Conservation (phyloP, 352 stramenopile species). For the Pythium chondricola region DNA sequence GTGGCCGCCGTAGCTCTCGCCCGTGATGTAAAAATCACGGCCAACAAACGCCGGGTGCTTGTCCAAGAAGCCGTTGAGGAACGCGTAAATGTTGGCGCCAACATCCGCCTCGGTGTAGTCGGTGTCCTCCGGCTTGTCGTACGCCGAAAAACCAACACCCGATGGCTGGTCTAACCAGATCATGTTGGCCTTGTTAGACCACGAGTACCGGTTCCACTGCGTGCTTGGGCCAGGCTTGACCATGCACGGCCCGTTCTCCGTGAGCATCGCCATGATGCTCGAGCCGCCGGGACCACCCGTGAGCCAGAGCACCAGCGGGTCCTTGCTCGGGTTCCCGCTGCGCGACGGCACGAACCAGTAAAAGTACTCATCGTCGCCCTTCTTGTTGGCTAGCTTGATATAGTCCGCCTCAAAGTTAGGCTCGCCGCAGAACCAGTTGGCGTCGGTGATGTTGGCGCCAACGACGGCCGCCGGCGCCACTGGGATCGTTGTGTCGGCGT, state of each 20-base stretch:
- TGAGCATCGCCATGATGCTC: conserved; percentile 53
- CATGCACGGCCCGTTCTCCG: conserved; percentile 59
- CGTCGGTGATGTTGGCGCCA: conserved; percentile 12
- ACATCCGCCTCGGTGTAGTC: conserved; percentile 45
- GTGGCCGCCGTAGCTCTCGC: conserved; percentile 66
- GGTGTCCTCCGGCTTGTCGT: conserved; percentile 16
- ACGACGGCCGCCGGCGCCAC: background rate
- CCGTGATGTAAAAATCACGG: conserved; percentile 59
- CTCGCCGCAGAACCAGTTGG: conserved; percentile 27
- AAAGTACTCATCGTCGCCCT: conserved; percentile 68
- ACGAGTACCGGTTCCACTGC: conserved; percentile 47
- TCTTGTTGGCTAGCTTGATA: conserved; percentile 55
- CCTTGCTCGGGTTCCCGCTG: conserved; percentile 24
- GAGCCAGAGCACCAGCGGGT: conserved; percentile 62
- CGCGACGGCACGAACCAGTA: conserved; percentile 73
- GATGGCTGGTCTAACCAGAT: conserved; percentile 68
- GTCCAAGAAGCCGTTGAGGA: conserved; percentile 55
- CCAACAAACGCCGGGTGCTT: conserved; percentile 49
- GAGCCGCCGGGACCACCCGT: conserved; percentile 54
- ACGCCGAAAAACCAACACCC: conserved; percentile 49
- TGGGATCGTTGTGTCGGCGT: background rate
- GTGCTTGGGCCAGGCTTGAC: conserved; percentile 43
- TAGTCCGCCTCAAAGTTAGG: conserved; percentile 46
- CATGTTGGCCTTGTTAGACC: conserved; percentile 56
- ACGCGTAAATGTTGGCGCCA: conserved; percentile 64